phyloP scores from a whole-genome alignment of 2,329 filamentous ascomycete species.

The Exophiala bonariae region DNA sequence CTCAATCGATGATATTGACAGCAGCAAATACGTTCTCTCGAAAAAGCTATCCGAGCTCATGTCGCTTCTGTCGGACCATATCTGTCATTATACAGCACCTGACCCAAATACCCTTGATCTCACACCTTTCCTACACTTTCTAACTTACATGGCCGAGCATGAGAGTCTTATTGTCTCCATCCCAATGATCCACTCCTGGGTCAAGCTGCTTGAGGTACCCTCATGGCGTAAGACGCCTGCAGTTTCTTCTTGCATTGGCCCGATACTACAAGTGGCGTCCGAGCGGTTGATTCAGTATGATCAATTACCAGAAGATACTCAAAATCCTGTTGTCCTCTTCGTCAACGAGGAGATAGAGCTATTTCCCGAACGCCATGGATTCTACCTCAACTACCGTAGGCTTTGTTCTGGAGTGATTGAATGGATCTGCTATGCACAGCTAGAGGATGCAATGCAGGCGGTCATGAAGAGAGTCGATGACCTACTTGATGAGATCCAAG shows the following conservation, averaged over 20 bases:
- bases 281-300: constrained; percentile 85
- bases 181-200: constrained; percentile 87
- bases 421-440: constrained; percentile 75
- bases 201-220: constrained; percentile 72
- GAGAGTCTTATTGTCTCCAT: constrained; percentile 92
- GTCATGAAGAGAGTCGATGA: constrained; percentile 78
- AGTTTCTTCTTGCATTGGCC: constrained; percentile 64
- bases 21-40: constrained; percentile 85
- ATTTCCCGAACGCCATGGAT: constrained; percentile 87
- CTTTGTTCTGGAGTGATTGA: constrained; percentile 89
- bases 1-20: constrained; percentile 79
- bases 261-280: constrained; percentile 79
- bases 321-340: constrained; percentile 77
- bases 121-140: constrained; percentile 73
- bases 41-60: constrained; percentile 95
- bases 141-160: constrained; percentile 77
- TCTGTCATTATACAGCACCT: constrained; percentile 72
- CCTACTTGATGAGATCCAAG: constrained; percentile 57
- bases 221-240: constrained; percentile 66
- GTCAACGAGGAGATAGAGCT: constrained; percentile 94
- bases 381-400: constrained; percentile 90
- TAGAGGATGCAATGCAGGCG: constrained; percentile 81
- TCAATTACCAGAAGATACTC: constrained; percentile 75
- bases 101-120: constrained; percentile 68
- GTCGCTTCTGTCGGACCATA: constrained; percentile 78